phyloP scores from a whole-genome alignment of 768 basidiomycete genomes.

The Xanthoconium stramineum region DNA sequence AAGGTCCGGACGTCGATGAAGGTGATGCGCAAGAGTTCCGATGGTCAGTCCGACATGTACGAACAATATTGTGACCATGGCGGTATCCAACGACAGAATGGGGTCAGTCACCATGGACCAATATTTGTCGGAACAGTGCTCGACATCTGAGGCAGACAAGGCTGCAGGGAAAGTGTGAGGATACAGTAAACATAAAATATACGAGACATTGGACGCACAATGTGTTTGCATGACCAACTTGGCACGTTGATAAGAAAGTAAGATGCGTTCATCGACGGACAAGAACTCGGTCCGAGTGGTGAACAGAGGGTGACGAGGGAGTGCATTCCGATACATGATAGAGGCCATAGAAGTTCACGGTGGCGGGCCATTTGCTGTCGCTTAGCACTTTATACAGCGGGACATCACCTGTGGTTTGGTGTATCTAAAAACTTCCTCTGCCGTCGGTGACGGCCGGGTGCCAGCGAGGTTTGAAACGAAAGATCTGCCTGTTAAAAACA shows the following conservation, averaged over 20 bases:
- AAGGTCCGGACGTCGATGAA: slow-evolving; percentile 47
- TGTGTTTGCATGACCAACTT: slow-evolving; percentile 48
- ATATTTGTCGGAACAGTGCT: slow-evolving; percentile 45
- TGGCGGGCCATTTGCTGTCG: too few relatives aligned
- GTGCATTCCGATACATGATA: too few relatives aligned
- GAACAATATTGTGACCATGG: slow-evolving; percentile 52
- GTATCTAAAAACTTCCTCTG: too few relatives aligned
- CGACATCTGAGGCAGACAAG: slow-evolving; percentile 45
- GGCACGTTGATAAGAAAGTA: slow-evolving; percentile 50
- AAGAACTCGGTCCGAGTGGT: slow-evolving; percentile 41
- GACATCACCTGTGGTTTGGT: too few relatives aligned
- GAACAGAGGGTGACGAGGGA: slow-evolving; percentile 44
- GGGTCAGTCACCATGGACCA: slow-evolving; percentile 58
- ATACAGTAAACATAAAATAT: neutral
- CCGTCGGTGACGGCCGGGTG: too few relatives aligned
- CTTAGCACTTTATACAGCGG: too few relatives aligned
- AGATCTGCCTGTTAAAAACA: too few relatives aligned
- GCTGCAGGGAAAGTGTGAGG: neutral
- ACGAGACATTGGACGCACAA: slow-evolving; percentile 31
- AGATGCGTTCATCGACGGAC: slow-evolving; percentile 43
- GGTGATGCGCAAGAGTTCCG: slow-evolving; percentile 52
- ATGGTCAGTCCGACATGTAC: slow-evolving; percentile 50
- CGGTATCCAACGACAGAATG: slow-evolving; percentile 47
- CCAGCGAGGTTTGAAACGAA: too few relatives aligned
- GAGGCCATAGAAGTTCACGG: too few relatives aligned